Evolutionary conservation across 2,329 filamentous ascomycete genomes (phyloP).

Genomic region (Xylariaceae sp.): DNA sequence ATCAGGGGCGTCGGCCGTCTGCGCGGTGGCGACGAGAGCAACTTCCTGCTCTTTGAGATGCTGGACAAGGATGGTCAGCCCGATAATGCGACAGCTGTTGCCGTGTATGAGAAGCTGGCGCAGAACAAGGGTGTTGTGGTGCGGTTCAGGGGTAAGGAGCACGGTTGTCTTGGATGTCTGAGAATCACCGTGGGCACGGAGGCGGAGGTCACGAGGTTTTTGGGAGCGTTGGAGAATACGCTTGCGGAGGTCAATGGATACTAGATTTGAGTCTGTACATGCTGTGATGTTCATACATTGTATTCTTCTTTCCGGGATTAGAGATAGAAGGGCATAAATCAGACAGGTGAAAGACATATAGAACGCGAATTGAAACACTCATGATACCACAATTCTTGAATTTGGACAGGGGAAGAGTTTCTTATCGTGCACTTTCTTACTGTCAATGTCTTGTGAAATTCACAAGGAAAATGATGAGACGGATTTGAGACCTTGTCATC

Average conservation of each 20-base stretch:
- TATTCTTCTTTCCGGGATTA: too few relatives aligned
- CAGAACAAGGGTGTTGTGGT: constrained; percentile 87
- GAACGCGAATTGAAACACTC: too few relatives aligned
- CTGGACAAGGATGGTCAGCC: constrained; percentile 66
- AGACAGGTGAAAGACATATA: too few relatives aligned
- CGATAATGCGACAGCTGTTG: constrained; percentile 71
- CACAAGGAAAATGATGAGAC: too few relatives aligned
- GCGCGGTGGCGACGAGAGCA: constrained; percentile 72
- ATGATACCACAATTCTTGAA: too few relatives aligned
- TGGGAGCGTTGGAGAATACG: constrained; percentile 58
- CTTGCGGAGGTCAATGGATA: constrained; percentile 42
- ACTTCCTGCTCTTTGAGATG: constrained; percentile 90
- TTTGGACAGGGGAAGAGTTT: too few relatives aligned
- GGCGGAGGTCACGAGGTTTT: constrained; percentile 72
- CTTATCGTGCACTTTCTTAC: too few relatives aligned
- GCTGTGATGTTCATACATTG: too few relatives aligned
- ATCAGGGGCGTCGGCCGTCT: constrained; percentile 76
- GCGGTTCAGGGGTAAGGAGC: constrained; percentile 86
- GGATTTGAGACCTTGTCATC: too few relatives aligned
- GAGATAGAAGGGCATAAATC: too few relatives aligned
- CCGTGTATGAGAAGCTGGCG: constrained; percentile 78
- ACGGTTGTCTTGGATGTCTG: constrained; percentile 82
- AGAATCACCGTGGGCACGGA: constrained; percentile 91
- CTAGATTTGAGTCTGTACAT: constrained; percentile 21
- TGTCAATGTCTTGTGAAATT: too few relatives aligned